Evolutionary conservation across 257 asterid species (phyloP), one percentile per base, ranked within the genome.

Genomic region (Verbascum thapsus): DNA sequence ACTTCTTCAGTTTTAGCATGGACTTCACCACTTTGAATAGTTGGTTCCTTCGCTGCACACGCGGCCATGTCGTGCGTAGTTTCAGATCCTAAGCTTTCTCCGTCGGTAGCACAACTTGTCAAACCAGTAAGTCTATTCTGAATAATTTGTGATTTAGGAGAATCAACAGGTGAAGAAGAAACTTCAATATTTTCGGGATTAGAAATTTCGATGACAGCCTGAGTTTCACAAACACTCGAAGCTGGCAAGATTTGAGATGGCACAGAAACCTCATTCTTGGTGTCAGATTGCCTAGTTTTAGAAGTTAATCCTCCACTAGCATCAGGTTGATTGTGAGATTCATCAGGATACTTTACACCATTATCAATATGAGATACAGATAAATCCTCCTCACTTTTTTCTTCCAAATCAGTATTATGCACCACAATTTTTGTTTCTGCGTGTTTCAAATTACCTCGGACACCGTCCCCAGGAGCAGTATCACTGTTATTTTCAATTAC

Each of bases 1-100:
- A 50, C 75, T 44, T 58, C 75, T 44, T 58, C 69, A 47, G 59
- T 44, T 64, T 77, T 69, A 56, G 56, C 67, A 50, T 42, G 58
- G 40, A 42, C 66, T 30, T 63, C 67, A 19, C 64, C 62, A 7
- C 52, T 64, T 53, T 41, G 67, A 17, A 43, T 37, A 67, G 53
- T 60, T 48, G 58, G 53, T 58, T 68, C 72, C 45, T 37, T 60
- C 61, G 53, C 78, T 47, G 71, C 43, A 10, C 17, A 34, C 55
- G 53, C 58, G 34, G 61, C 70, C 17, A 0, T 4, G 37, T 43
- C 69, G 60, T 45, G 52, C 8, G 35, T 55, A 58, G 68, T 8
- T 54, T 59, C 55, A 13, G 73, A 64, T 50, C 30, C 70, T 16
- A 71, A 64, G 68, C 50, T 59, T 67, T 68, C 61, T 48, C 43